Evolutionary conservation across 1,284 basidiomycete genomes (phyloP).

Genomic region (Papiliotrema fonsecae): DNA sequence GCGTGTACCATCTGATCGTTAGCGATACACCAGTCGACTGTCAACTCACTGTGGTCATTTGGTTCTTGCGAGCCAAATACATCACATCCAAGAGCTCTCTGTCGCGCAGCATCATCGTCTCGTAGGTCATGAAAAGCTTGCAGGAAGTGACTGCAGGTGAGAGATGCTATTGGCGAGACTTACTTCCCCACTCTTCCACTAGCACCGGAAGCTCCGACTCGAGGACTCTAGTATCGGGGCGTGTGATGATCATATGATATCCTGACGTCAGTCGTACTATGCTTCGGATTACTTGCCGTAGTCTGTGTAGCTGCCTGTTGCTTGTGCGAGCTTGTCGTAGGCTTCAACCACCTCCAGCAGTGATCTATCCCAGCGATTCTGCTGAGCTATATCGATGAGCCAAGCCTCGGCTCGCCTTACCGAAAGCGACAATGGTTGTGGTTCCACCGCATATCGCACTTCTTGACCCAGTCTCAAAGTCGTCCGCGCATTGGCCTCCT

Average conservation of each 20-base stretch:
- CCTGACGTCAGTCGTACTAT: background rate
- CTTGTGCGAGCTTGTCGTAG: conserved; percentile 9
- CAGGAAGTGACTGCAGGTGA: background rate
- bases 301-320: conserved; percentile 12
- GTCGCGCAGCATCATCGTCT: conserved; percentile 8
- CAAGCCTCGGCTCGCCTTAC: background rate
- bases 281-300: conserved; percentile 3
- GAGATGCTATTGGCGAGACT: background rate
- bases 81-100: conserved; percentile 16
- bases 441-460: conserved; percentile 17
- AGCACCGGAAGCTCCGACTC: conserved; percentile 12
- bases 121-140: conserved; percentile 21
- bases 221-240: conserved; percentile 8
- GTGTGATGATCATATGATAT: conserved; percentile 16
- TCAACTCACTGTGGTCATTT: conserved; percentile 12
- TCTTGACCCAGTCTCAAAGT: conserved; percentile 12
- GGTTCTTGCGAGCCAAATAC: conserved; percentile 10
- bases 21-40: background rate
- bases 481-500: conserved; percentile 12
- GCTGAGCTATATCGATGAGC: conserved; percentile 1
- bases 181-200: conserved; percentile 10
- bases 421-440: conserved; percentile 15
- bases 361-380: conserved; percentile 7
- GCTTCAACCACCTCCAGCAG: conserved; percentile 11
- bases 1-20: conserved; percentile 15